Conservation (phyloP, 768 basidiomycete genomes). For the Tubosaeta brunneosetosa region DNA sequence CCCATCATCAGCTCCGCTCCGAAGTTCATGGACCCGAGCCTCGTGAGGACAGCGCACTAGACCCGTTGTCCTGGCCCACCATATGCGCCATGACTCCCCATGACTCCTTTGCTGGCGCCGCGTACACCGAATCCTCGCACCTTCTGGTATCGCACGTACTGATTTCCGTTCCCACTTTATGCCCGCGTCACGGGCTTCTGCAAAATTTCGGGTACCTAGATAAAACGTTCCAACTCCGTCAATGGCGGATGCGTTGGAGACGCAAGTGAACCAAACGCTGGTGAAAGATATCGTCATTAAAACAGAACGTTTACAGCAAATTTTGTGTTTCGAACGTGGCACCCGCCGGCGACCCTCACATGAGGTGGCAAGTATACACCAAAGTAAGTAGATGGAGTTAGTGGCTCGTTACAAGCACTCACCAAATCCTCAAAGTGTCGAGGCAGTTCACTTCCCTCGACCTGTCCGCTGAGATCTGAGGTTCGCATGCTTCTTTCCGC, state of each 20-base stretch:
- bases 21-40: not conserved
- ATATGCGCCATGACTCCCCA: conserved; percentile 1
- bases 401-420: not conserved
- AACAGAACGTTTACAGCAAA: not conserved
- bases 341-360: not conserved
- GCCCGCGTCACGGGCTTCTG: conserved; percentile 14
- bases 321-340: not conserved
- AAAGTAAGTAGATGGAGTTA: not conserved
- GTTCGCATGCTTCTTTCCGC: conserved; percentile 2
- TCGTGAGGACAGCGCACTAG: not conserved
- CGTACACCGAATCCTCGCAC: not conserved
- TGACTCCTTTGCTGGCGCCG: not conserved
- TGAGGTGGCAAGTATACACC: not conserved
- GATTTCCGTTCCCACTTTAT: conserved; percentile 17
- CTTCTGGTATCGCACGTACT: conserved; percentile 4
- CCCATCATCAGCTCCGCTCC: not conserved
- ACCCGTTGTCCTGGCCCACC: not conserved
- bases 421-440: not conserved
- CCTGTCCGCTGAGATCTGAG: conserved; percentile 3
- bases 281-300: conserved; percentile 2
- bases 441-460: conserved; percentile 1
- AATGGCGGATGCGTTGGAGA: conserved; percentile 25
- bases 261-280: not conserved
- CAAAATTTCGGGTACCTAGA: conserved; percentile 10
- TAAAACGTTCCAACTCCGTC: conserved; percentile 16